phyloP scores from a whole-genome alignment of 78 protist genomes.

The Guillardia theta region DNA sequence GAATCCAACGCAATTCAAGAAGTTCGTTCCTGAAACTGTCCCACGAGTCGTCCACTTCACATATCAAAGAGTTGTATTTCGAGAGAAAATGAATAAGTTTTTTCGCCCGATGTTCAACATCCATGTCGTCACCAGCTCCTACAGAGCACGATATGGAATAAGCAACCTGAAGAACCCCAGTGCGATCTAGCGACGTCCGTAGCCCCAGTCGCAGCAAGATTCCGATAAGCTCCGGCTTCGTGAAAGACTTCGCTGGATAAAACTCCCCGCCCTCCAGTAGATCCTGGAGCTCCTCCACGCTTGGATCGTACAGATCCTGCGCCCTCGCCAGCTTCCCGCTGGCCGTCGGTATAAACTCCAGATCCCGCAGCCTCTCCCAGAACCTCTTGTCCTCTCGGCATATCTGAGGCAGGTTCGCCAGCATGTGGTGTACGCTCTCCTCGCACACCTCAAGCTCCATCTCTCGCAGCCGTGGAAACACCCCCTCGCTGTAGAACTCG shows the following conservation, averaged over 20 bases:
- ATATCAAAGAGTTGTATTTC: too few relatives aligned
- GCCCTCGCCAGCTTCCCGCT: constrained; percentile 22
- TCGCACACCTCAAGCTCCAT: not conserved
- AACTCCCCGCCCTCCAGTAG: constrained; percentile 1
- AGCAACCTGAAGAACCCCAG: not conserved
- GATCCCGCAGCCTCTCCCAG: not conserved
- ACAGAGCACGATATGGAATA: not conserved
- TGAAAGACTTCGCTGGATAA: not conserved
- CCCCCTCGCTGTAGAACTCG: not conserved
- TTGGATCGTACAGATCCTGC: constrained; percentile 1
- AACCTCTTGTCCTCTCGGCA: not conserved
- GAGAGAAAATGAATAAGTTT: too few relatives aligned
- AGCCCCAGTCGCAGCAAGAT: constrained; percentile 24
- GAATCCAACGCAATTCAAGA: too few relatives aligned
- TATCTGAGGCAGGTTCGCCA: constrained; percentile 18
- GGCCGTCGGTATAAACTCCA: not conserved
- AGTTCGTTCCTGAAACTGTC: too few relatives aligned
- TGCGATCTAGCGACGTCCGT: constrained; percentile 10
- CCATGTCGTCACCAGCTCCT: too few relatives aligned
- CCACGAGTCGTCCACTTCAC: too few relatives aligned
- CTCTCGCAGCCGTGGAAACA: not conserved
- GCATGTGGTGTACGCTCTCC: not conserved
- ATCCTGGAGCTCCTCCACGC: not conserved
- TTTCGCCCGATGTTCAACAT: too few relatives aligned
- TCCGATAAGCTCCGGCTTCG: not conserved